Percentiles rank a stretch among this genome's conserved stretches.
Evolutionary conservation across 768 basidiomycete genomes (phyloP).

Genomic region (Paxillus ammoniavirescens): DNA sequence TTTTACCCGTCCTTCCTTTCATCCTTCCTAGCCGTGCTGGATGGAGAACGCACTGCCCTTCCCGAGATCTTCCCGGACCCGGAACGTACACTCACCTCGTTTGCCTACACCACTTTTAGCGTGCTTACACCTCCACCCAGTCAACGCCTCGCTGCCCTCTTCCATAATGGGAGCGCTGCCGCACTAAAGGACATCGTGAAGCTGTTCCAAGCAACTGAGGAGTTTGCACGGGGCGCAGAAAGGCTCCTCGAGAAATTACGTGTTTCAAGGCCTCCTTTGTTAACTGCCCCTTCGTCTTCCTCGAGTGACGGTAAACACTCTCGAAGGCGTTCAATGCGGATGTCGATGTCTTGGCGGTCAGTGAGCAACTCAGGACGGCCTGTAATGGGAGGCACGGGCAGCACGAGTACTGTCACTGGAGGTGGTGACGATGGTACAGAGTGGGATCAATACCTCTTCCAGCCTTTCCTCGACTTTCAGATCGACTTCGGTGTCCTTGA

Average conservation of each 20-base stretch:
- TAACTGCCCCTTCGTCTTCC: constrained; percentile 20
- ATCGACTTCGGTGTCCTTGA: constrained; percentile 82
- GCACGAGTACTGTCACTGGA: background rate
- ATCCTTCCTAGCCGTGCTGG: constrained; percentile 62
- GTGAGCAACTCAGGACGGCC: constrained; percentile 25
- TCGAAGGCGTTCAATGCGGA: constrained; percentile 58
- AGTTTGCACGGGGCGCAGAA: constrained; percentile 72
- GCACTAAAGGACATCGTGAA: constrained; percentile 71
- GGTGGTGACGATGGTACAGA: constrained; percentile 36
- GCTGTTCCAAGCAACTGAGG: constrained; percentile 73
- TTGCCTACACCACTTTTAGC: constrained; percentile 80
- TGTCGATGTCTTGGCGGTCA: constrained; percentile 64
- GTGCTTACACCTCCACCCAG: constrained; percentile 78
- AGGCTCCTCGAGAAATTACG: constrained; percentile 76
- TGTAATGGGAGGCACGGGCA: constrained; percentile 11
- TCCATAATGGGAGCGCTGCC: constrained; percentile 52
- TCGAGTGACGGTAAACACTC: constrained; percentile 30
- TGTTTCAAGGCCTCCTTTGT: constrained; percentile 30
- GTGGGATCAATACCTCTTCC: constrained; percentile 93
- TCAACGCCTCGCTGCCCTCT: constrained; percentile 71
- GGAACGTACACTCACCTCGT: constrained; percentile 66
- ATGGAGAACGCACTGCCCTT: constrained; percentile 69
- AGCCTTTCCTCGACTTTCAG: constrained; percentile 92
- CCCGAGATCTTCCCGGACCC: constrained; percentile 90
- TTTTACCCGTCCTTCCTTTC: constrained; percentile 79